phyloP scores from a whole-genome alignment of 2,329 filamentous ascomycete species.

The Neophaeococcomyces mojaviensis region DNA sequence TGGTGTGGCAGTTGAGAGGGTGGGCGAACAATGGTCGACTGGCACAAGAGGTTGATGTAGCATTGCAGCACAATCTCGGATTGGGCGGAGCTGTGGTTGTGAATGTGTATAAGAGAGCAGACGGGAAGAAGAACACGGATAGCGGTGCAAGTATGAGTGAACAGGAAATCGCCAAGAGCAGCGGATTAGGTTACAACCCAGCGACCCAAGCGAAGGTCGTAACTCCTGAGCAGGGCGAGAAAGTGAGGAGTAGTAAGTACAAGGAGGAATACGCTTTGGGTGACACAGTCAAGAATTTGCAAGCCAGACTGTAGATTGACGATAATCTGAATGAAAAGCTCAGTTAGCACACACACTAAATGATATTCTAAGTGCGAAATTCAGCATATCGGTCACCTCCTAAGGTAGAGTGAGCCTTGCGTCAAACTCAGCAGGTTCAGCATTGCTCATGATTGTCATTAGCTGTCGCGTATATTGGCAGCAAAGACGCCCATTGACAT shows the following conservation, averaged over 20 bases:
- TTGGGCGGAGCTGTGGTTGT: constrained; percentile 85
- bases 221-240: constrained; percentile 64
- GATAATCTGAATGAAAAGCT: too few species aligned
- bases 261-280: constrained; percentile 67
- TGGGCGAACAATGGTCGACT: constrained; percentile 83
- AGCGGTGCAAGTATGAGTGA: constrained; percentile 46
- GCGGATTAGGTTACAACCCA: constrained; percentile 79
- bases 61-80: constrained; percentile 87
- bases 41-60: constrained; percentile 59
- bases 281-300: constrained; percentile 65
- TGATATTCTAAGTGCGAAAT: too few species aligned
- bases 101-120: constrained; percentile 78
- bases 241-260: constrained; percentile 62
- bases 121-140: constrained; percentile 55
- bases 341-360: too few species aligned
- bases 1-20: constrained; percentile 92
- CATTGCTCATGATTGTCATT: too few species aligned
- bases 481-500: too few species aligned
- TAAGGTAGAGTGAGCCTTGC: too few species aligned
- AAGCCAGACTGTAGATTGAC: constrained; percentile 50
- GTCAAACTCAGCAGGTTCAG: too few species aligned
- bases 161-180: constrained; percentile 57
- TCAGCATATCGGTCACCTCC: too few species aligned
- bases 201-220: constrained; percentile 83
- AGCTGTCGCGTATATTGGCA: too few species aligned